Conservation (phyloP, 1,284 basidiomycete genomes). For the Sporisorium scitamineum region DNA sequence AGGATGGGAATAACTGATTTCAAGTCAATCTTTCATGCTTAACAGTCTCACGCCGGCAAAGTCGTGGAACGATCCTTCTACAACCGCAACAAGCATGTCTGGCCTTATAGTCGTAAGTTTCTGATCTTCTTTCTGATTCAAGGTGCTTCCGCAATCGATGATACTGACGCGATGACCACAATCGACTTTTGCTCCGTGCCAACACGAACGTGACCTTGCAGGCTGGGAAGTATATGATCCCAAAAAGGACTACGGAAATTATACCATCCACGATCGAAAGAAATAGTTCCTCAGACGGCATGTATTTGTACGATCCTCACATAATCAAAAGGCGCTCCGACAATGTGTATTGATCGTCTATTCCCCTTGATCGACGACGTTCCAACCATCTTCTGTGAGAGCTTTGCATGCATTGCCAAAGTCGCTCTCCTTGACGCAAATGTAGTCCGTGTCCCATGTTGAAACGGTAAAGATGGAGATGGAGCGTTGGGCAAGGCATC, state of each 20-base stretch:
- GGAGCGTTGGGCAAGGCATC: constrained; percentile 21
- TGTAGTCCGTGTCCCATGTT: constrained; percentile 49
- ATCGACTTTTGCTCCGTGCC: neutral
- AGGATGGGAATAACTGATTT: neutral
- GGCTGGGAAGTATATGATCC: constrained; percentile 65
- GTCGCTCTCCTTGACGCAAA: constrained; percentile 34
- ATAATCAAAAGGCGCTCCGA: neutral
- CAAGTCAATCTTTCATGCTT: neutral
- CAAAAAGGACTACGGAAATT: constrained; percentile 61
- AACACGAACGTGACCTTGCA: neutral
- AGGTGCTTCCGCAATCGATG: no score
- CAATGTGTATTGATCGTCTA: neutral
- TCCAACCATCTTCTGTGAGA: constrained; percentile 38
- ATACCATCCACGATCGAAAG: constrained; percentile 56
- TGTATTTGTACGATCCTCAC: constrained; percentile 14
- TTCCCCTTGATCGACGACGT: constrained; percentile 17
- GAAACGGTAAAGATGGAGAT: constrained; percentile 51
- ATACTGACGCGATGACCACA: neutral
- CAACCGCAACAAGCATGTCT: constrained; percentile 95
- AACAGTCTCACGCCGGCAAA: constrained; percentile 91
- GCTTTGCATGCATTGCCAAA: constrained; percentile 21
- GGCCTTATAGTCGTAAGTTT: constrained; percentile 77
- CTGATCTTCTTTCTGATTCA: neutral
- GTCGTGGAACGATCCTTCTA: constrained; percentile 96
- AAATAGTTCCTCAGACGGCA: constrained; percentile 1